phyloP scores from a whole-genome alignment of 2,329 filamentous ascomycete genomes.

The Pyrenochaeta sp. region DNA sequence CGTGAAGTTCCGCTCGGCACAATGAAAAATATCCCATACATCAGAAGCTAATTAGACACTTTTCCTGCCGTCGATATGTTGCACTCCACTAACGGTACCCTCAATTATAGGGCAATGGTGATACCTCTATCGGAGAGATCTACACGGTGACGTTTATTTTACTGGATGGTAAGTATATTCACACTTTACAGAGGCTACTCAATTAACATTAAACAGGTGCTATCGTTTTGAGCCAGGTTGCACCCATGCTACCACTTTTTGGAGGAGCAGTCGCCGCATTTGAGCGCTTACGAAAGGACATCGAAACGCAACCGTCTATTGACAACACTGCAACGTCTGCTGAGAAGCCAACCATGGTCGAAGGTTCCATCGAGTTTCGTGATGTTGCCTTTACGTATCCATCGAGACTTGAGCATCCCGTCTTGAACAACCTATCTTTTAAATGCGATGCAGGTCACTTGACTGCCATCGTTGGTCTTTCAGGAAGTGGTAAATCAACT shows the following conservation, averaged over 20 bases:
- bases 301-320: slow-evolving; percentile 57
- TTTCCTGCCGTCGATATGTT: background rate
- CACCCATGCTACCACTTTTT: slow-evolving; percentile 61
- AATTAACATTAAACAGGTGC: slow-evolving; percentile 45
- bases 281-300: slow-evolving; percentile 65
- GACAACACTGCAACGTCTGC: slow-evolving; percentile 47
- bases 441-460: slow-evolving; percentile 48
- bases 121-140: slow-evolving; percentile 55
- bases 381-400: slow-evolving; percentile 54
- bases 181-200: background rate
- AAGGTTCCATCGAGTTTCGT: slow-evolving; percentile 59
- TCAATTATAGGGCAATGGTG: slow-evolving; percentile 25
- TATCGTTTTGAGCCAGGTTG: slow-evolving; percentile 57
- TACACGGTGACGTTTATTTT: slow-evolving; percentile 66
- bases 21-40: no score
- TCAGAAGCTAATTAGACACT: no score
- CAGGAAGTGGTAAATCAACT: slow-evolving; percentile 55
- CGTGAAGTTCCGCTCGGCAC: background rate
- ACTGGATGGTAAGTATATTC: slow-evolving; percentile 54
- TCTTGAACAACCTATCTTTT: slow-evolving; percentile 50
- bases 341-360: slow-evolving; percentile 26
- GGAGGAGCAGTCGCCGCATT: slow-evolving; percentile 62
- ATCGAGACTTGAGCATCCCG: slow-evolving; percentile 50
- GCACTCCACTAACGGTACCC: background rate
- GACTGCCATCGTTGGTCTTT: slow-evolving; percentile 55